Conservation (phyloP, 1,284 basidiomycete species). For the Moesziomyces sp. region DNA sequence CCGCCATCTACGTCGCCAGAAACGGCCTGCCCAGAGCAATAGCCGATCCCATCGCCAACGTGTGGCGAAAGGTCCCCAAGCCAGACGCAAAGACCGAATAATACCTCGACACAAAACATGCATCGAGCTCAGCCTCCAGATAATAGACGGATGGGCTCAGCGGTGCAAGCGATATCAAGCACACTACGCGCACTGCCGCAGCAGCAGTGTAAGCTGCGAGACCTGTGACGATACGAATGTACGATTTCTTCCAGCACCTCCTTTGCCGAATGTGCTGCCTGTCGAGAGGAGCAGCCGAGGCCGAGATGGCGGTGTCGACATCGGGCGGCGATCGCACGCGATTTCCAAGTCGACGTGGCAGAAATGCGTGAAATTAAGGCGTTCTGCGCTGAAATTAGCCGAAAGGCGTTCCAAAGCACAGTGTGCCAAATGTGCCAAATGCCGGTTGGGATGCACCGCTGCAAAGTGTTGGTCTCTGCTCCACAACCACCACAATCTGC, state of each 20-base stretch:
- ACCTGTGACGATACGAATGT: not conserved
- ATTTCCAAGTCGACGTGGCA: constrained; percentile 2
- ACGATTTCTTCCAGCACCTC: not conserved
- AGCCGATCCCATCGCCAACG: constrained; percentile 11
- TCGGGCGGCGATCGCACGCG: no score
- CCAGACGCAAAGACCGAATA: constrained; percentile 13
- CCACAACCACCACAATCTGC: not conserved
- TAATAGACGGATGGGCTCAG: no score
- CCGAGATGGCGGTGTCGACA: no score
- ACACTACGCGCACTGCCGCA: no score
- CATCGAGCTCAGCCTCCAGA: no score
- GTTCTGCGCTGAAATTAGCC: not conserved
- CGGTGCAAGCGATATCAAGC: no score
- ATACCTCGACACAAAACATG: not conserved
- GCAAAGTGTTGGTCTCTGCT: not conserved
- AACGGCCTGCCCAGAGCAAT: constrained; percentile 34
- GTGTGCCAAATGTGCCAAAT: no score
- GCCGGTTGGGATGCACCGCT: not conserved
- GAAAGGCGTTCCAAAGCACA: no score
- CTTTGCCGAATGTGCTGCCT: no score
- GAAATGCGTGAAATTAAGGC: not conserved
- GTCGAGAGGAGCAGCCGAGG: no score
- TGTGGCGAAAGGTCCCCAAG: constrained; percentile 3
- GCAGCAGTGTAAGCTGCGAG: not conserved
- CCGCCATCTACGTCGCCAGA: constrained; percentile 33